phyloP scores from a whole-genome alignment of 805 yeast species.

The Candida nitratophila region DNA sequence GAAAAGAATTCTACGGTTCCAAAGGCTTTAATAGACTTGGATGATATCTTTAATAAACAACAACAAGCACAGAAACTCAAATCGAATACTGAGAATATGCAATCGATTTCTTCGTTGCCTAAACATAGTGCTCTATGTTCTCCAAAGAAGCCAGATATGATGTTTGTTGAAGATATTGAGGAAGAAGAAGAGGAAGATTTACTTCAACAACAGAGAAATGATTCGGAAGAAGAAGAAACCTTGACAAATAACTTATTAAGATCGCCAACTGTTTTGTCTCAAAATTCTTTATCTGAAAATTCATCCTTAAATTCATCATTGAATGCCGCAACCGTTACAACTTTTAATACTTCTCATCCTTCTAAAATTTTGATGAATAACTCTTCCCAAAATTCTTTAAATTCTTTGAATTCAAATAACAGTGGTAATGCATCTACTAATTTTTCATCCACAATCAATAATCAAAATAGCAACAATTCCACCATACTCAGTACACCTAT shows the following conservation, averaged over 20 bases:
- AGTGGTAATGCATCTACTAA: not conserved
- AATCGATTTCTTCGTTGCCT: conserved; percentile 7
- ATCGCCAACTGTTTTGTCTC: not conserved
- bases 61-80: conserved; percentile 2
- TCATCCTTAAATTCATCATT: conserved; percentile 1
- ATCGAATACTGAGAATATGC: not conserved
- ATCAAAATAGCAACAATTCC: not conserved
- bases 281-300: conserved; percentile 1
- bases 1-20: conserved; percentile 22
- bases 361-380: not conserved
- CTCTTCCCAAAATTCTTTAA: conserved; percentile 1
- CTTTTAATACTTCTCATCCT: not conserved
- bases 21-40: conserved; percentile 27
- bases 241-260: not conserved
- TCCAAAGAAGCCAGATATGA: conserved; percentile 24
- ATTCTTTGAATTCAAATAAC: conserved; percentile 8
- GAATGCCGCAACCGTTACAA: not conserved
- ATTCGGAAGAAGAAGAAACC: too few species aligned
- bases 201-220: too few species aligned
- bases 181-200: conserved; percentile 19
- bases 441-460: not conserved
- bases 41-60: conserved; percentile 19
- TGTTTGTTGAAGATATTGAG: conserved; percentile 22
- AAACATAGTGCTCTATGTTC: conserved; percentile 23
- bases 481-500: not conserved